Evolutionary conservation across 495 filamentous ascomycete species (phyloP).

Genomic region (Parathielavia hyrcaniae): DNA sequence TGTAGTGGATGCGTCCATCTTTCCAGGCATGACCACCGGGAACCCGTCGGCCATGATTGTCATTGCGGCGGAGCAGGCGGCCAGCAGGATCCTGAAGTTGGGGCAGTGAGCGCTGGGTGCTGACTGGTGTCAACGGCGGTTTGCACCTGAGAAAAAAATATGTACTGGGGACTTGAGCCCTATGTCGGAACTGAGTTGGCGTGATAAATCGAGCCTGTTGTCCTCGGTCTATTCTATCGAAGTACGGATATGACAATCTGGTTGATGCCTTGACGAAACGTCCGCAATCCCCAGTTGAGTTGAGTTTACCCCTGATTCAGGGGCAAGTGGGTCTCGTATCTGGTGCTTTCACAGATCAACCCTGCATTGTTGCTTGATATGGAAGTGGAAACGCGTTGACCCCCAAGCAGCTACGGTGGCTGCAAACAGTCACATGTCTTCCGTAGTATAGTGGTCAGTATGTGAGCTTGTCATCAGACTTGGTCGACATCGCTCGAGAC

Average conservation of each 20-base stretch:
- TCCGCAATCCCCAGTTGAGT: too few relatives aligned
- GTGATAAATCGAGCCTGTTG: background rate
- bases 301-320: background rate
- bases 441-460: constrained; percentile 20
- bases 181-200: background rate
- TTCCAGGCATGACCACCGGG: constrained; percentile 55
- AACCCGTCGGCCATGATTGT: constrained; percentile 59
- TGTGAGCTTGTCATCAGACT: constrained; percentile 14
- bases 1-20: constrained; percentile 59
- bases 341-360: background rate
- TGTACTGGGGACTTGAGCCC: too few relatives aligned
- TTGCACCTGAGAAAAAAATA: background rate
- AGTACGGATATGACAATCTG: too few relatives aligned
- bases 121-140: background rate
- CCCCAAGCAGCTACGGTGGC: constrained; percentile 11
- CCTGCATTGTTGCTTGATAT: background rate
- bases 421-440: constrained; percentile 8
- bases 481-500: constrained; percentile 10
- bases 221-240: background rate
- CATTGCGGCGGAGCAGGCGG: constrained; percentile 51
- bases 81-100: constrained; percentile 31
- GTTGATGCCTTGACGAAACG: too few relatives aligned
- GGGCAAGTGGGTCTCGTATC: background rate
- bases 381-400: background rate
- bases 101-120: background rate